Base-by-base conservation (phyloP, 1,139 yeast genomes). In the Casaregolazyma suthepensis region DNA sequence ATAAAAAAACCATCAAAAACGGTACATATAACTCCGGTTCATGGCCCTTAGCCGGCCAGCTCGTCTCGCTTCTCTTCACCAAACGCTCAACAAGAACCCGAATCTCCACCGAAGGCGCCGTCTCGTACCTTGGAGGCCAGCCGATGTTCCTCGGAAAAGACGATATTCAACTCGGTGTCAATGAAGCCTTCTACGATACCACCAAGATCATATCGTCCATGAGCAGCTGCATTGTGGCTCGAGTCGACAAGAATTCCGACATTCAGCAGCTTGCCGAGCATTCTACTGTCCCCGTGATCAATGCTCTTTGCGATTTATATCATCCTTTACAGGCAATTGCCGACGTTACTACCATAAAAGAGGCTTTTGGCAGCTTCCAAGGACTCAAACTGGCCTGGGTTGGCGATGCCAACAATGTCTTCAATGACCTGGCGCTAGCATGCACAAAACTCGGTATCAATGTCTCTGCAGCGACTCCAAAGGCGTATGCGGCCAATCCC, bases 321-420 rank as follows among this genome's bases (percentile, higher is more conserved):
- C 99, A 93, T 69, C 99, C 99, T 15, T 75, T 93, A 63, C 99
- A 93, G 73, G 96, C 98, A 3, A 87, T 93, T 59, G 83, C 98
- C 54, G 99, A 93, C 69, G 67, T 93, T 56, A 74, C 89, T 62
- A 90, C 98, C 4, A 87, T 93, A 55, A 82, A 84, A 61, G 97
- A 93, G 70, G 71, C 84, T 3, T 87, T 89, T 66, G 82, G 63
- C 44, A 68, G 72, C 48, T 70, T 79, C 13, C 66, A 80, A 59
- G 87, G 87, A 1, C 77, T 90, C 60, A 91, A 90, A 64, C 74
- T 93, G 55, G 83, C 97, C 1, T 93, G 99, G 99, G 82, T 93
- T 26, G 99, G 99, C 56, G 99, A 93, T 68, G 85, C 98, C 46
- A 93, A 93, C 69, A 93, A 93, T 66, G 99, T 93, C 40, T 83